Base-by-base conservation (phyloP, 2,329 filamentous ascomycete genomes). In the Trichoderma sp. region DNA sequence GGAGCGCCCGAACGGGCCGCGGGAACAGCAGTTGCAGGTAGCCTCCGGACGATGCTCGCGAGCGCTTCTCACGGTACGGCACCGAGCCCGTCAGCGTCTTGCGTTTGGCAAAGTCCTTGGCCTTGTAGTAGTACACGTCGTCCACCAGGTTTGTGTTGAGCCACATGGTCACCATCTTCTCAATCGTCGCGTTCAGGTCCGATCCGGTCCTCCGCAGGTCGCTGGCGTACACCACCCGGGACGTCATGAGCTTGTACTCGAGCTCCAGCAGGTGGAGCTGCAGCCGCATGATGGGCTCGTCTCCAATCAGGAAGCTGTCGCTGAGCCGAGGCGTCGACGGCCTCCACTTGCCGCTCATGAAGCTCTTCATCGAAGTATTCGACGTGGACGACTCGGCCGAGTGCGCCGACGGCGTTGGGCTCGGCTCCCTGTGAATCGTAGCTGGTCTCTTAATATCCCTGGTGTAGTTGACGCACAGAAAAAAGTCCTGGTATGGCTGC, bases 391-490 rank as follows among this genome's bases (percentile, higher is more conserved):
- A 77, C 30, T 74, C 74, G 12, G 75, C 74, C 11, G 76, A 78
- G 28, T 50, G 71, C 34, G 68, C 64, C 47, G 76, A 77, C 6
- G 74, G 75, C 23, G 74, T 61, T 1, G 76, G 76, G 53, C 77
- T 77, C 12, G 70, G 71, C 20, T 76, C 76, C 13, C 75, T 66
- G 13, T 69, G 30, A 65, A 70, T 73, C 66, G 70, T 70, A 55
- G 74, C 66, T 2, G 73, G 66, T 30, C 72, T 63, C 17, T 74
- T 74, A 34, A 73, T 53, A 4, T 71, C 69, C 8, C 77, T 74
- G 12, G 76, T 72, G 67, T 79, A 79, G 65, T 79, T 79, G 68
- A 79, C 78, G 55, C 78, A 79, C 13, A 79, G 61, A 53, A 80
- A 79, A 57, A 76, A 78, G 70, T 79, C 78, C 36, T 76, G 73